Base-by-base conservation (phyloP, 1,139 yeast genomes). In the Blastobotrys proliferans region DNA sequence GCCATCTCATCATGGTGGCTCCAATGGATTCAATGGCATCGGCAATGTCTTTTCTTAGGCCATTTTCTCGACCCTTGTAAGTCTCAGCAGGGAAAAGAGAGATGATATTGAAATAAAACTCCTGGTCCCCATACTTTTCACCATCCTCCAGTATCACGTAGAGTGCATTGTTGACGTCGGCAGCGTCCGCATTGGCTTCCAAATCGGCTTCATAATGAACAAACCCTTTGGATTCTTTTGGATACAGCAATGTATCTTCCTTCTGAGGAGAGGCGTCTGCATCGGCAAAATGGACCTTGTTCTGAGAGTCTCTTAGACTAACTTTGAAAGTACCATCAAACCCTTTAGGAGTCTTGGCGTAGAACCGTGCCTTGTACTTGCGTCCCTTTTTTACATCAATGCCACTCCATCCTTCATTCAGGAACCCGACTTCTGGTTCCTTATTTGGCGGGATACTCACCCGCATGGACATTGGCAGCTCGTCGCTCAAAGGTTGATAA, bases 1-100 rank as follows among this genome's bases (percentile, higher is more conserved):
- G 42, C 35, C 34, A 35, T 11, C 43, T 38, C 18, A 40, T 31
- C 35, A 40, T 34, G 10, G 22, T 40, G 6, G 35, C 21, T 5
- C 21, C n/a, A 11, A 40, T 17, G 3, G 24, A 35, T 16, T 40
- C 31, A 18, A 40, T 25, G 2, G 22, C 14, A 11, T 40, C 33
- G 3, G 34, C 43, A 4, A 35, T 17, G 18, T 40, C 43, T 4
- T 24, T 14, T 19, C 43, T 32, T 5, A 40, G 35, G 11, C 43
- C 43, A 17, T 40, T 40, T 14, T 40, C 43, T 21, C 43, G 32
- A 9, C 39, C 39, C 28, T 40, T 40, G 39, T 34, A 40, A 13
- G 16, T 26, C 9, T 36, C 35, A 17, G 26, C 35, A 4, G 43
- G 34, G 28, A 40, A 34, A 28, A 40, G 14, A 2, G 43, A 40